Base-by-base conservation (phyloP, 2,329 filamentous ascomycete species). In the Verticillium longisporum region DNA sequence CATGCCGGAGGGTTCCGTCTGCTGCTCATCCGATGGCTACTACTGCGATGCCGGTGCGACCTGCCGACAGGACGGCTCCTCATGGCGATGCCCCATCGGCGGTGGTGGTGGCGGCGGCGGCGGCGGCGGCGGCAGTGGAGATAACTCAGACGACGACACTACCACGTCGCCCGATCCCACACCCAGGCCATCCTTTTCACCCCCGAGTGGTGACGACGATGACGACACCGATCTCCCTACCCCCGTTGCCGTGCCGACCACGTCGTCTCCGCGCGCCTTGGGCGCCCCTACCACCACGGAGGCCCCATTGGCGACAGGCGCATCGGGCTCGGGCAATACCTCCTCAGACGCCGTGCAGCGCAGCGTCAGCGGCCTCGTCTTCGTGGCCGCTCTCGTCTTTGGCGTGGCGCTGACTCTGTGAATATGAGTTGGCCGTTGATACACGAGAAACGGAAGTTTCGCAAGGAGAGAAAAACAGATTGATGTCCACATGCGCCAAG, bases 1-100 rank as follows among this genome's bases (percentile, higher is more conserved):
- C 61, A 71, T 74, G 55, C 73, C 74, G 0, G 59, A 63, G 2
- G 69, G 66, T 15, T 63, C 64, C 36, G 70, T 70, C 4, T 75
- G 73, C 65, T 75, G 73, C 45, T 55, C 62, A 2, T 60, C 56
- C 1, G 64, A 65, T 18, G 61, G 64, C 26, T 63, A 60, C n/a
- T 68, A 62, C 62, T 69, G 67, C 60, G 56, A 61, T 33, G 31
- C 60, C 2, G 67, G 64, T 14, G 61, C 61, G 50, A 64, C 31
- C 1, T 69, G 65, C 59, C 64, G 64, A 31, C 60, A 65, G 18
- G 54, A 36, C 31, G 63, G 63, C 38, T 54, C 56, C 18, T n/a
- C 34, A n/a, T 53, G 45, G 21, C 11, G 15, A 6, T 55, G 54
- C 59, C 10, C 34, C 57, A 4, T 58, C 18, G 18, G 60, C 58